Evolutionary conservation across 108 stramenopile genomes (phyloP).

Genomic region (Parietichytrium sp.): DNA sequence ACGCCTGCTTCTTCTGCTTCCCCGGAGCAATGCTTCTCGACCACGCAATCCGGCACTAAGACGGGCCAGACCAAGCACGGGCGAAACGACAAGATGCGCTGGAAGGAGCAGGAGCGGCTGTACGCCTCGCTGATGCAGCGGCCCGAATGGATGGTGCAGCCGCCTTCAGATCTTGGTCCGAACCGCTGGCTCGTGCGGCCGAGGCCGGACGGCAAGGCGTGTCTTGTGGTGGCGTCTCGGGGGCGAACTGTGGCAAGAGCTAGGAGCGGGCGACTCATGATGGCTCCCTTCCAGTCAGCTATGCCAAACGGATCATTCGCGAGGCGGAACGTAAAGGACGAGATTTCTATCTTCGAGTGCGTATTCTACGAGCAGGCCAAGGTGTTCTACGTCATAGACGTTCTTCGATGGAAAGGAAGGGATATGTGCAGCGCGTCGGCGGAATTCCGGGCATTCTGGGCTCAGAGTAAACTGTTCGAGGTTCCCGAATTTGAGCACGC

Average conservation of each 20-base stretch:
- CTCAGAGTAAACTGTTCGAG: background rate
- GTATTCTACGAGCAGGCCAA: background rate
- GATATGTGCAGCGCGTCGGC: background rate
- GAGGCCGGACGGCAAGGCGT: background rate
- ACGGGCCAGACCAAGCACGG: too few relatives aligned
- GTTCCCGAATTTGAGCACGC: too few relatives aligned
- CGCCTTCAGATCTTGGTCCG: background rate
- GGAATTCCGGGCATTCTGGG: slow-evolving; percentile 18
- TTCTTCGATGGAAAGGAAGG: background rate
- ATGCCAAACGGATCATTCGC: background rate
- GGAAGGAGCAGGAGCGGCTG: background rate
- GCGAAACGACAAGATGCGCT: too few relatives aligned
- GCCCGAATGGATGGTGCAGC: slow-evolving; percentile 17
- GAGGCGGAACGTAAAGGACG: background rate
- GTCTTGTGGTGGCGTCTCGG: background rate
- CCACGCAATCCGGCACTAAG: too few relatives aligned
- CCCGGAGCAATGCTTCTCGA: too few relatives aligned
- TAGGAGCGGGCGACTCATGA: background rate
- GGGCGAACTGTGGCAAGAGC: background rate
- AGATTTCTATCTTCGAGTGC: background rate
- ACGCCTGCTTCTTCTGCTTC: too few relatives aligned
- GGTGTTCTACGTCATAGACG: background rate
- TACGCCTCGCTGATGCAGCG: background rate
- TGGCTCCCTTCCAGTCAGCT: background rate
- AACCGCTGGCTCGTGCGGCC: background rate